Base-by-base conservation (phyloP, 257 asterid species). In the Linaria vulgaris region DNA sequence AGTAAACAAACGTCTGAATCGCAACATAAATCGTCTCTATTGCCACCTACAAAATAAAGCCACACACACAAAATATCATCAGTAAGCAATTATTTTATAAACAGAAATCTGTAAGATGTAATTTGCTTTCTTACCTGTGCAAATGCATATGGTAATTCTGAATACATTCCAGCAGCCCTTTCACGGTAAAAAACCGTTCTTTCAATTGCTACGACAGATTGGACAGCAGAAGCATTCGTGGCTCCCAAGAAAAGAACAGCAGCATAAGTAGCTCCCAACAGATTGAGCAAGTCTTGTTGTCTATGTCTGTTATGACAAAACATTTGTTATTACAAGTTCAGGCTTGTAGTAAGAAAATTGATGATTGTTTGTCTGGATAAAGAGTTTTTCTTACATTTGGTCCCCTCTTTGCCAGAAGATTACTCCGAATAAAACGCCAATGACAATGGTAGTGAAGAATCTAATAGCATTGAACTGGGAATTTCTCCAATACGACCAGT, bases 101-200 rank as follows among this genome's bases (percentile, higher is more conserved):
- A 13, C 13, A n/a, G 11, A 47, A 34, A 34, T 34, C 6, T 16
- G 41, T 25, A 52, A n/a, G n/a, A 12, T 62, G 0, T 10, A 6
- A 13, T 25, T n/a, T 45, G 9, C 11, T 37, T n/a, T 45, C 21
- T 39, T 71, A 88, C 96, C 91, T 89, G 96, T 12, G 96, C 85
- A 62, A 89, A 89, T 15, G 96, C 95, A 50, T 86, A 89, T 0
- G 96, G 96, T 37, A 89, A 62, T 73, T 81, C 95, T 1, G 96
- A 89, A 66, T 84, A 89, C 95, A 86, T 86, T 66, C 96, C 96
- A 24, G 96, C 96, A 16, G 95, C 95, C 72, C 90, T 78, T 72
- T 89, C 96, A 0, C 96, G 94, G 60, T 88, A 88, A 76, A 86
- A 88, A 5, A 89, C 96, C 0, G 95, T 86, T 76, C 96, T 73